These are phyloP conservation scores for Penicillium cosmopolitanum DNA, from an alignment of 495 filamentous ascomycete species.

Conservation along the genomic window DNA sequence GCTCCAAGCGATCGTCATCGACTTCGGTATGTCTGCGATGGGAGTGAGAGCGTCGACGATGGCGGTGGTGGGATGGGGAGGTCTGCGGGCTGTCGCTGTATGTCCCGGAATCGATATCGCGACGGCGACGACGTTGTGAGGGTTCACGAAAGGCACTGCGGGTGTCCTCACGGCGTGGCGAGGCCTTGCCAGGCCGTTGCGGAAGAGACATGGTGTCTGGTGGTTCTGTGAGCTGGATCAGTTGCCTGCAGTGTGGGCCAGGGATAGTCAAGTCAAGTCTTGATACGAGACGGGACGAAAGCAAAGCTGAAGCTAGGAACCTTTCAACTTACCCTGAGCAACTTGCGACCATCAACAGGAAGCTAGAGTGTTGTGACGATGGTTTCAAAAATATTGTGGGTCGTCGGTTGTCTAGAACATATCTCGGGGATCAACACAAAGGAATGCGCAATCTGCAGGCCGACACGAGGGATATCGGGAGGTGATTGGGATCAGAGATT, in stretches of 20 bases:
- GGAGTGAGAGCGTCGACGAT: constrained; percentile 42
- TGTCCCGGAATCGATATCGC: constrained; percentile 66
- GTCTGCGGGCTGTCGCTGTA: constrained; percentile 50
- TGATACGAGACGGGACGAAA: neutral
- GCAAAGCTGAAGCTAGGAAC: neutral
- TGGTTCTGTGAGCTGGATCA: constrained; percentile 3
- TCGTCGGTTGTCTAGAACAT: constrained; percentile 6
- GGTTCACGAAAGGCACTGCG: constrained; percentile 66
- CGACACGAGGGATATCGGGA: neutral
- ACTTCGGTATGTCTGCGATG: constrained; percentile 37
- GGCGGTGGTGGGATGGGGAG: constrained; percentile 39
- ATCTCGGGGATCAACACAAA: constrained; percentile 1
- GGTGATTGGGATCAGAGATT: neutral
- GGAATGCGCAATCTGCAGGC: neutral
- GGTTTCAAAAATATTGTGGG: constrained; percentile 7
- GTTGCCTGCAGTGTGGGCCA: neutral
- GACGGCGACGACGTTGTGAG: constrained; percentile 68
- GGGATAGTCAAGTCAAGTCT: neutral
- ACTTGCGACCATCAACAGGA: constrained; percentile 5
- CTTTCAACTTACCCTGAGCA: neutral
- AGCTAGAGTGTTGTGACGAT: neutral
- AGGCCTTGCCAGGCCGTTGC: constrained; percentile 61
- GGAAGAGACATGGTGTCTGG: constrained; percentile 64
- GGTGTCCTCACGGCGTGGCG: constrained; percentile 61
- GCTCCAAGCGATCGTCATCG: constrained; percentile 45